These are phyloP conservation scores for Ambrosiella cleistominuta DNA, from an alignment of 2,329 filamentous ascomycete species.

Conservation along the genomic window DNA sequence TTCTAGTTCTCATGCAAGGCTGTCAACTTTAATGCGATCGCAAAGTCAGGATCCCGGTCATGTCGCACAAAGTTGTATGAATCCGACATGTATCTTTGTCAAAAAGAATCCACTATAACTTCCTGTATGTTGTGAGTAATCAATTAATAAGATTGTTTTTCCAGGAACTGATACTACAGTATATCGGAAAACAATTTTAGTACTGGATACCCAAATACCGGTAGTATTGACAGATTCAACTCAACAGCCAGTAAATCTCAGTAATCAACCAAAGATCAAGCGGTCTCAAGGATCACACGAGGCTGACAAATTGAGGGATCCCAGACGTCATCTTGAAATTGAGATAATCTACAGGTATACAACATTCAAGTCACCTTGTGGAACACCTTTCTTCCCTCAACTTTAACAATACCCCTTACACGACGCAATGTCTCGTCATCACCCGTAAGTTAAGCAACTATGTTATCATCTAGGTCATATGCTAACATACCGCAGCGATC, in stretches of 20 bases:
- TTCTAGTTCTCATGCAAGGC: background rate
- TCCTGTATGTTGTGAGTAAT: background rate
- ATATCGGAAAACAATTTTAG: no score
- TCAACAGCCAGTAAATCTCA: background rate
- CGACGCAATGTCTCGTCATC: constrained; percentile 69
- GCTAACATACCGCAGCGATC: constrained; percentile 40
- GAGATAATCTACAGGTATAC: background rate
- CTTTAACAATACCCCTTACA: background rate
- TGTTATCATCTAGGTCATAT: background rate
- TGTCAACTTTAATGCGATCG: background rate
- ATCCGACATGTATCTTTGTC: background rate
- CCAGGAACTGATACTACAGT: no score
- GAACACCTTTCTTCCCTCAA: background rate
- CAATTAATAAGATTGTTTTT: background rate
- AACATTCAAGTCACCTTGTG: background rate
- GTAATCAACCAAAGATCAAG: constrained; percentile 2
- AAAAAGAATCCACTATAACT: no score
- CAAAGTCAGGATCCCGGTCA: background rate
- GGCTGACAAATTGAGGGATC: constrained; percentile 4
- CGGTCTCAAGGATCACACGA: constrained; percentile 4
- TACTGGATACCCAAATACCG: background rate
- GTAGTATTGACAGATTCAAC: background rate
- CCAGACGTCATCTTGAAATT: background rate
- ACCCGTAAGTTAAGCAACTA: constrained; percentile 45
- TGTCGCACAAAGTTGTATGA: background rate